Conservation (phyloP, 163 green algal genomes). For the Smithsoniella earleae region DNA sequence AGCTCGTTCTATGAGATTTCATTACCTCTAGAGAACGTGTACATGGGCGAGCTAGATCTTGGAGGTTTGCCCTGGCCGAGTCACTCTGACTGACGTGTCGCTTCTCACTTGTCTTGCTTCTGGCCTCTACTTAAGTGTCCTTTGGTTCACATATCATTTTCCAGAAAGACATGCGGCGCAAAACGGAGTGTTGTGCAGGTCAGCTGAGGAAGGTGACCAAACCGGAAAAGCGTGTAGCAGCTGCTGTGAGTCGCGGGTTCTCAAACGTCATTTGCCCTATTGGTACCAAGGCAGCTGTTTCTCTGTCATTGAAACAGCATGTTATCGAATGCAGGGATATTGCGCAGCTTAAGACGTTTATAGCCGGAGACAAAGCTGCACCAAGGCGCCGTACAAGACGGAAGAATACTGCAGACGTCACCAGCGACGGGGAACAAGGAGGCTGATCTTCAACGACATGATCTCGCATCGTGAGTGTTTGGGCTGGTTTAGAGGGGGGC, state of each 20-base stretch:
- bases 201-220: not conserved
- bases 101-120: not conserved
- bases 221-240: conserved; percentile 2
- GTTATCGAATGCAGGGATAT: not conserved
- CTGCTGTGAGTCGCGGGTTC: not conserved
- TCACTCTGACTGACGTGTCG: not conserved
- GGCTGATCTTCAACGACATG: too few relatives aligned
- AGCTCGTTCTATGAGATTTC: not conserved
- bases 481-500: too few relatives aligned
- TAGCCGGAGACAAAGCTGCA: too few relatives aligned
- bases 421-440: too few relatives aligned
- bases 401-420: too few relatives aligned
- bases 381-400: too few relatives aligned
- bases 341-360: too few relatives aligned
- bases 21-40: not conserved
- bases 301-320: not conserved
- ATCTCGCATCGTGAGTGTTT: too few relatives aligned
- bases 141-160: not conserved
- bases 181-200: not conserved
- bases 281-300: not conserved
- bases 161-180: not conserved
- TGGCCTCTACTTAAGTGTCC: not conserved
- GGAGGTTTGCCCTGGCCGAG: not conserved
- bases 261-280: not conserved
- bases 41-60: conserved; percentile 18